phyloP scores from a whole-genome alignment of 164 flowering plant genomes.

The Liquidambar formosana region DNA sequence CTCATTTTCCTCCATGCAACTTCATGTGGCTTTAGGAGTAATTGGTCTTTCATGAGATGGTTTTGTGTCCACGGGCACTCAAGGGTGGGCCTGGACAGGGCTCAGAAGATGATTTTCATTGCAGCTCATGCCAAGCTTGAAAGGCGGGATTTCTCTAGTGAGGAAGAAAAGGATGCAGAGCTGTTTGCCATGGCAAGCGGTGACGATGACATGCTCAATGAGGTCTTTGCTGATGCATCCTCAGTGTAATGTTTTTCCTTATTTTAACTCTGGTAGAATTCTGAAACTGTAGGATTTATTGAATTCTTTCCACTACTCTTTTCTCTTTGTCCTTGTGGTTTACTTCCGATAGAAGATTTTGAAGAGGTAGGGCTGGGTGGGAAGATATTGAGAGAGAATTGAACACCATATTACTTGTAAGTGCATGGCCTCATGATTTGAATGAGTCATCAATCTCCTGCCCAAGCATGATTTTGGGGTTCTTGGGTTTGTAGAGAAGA shows the following conservation, averaged over 20 bases:
- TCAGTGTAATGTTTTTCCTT: slow-evolving; percentile 66
- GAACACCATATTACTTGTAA: slow-evolving; percentile 24
- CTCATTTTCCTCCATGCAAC: slow-evolving; percentile 93
- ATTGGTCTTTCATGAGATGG: slow-evolving; percentile 77
- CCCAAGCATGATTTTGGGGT: slow-evolving; percentile 37
- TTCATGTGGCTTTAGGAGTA: slow-evolving; percentile 82
- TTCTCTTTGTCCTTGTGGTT: slow-evolving; percentile 26
- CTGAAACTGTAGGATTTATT: slow-evolving; percentile 49
- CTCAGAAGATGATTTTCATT: slow-evolving; percentile 85
- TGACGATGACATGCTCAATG: slow-evolving; percentile 87
- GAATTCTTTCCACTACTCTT: slow-evolving; percentile 48
- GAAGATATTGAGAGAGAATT: slow-evolving; percentile 19
- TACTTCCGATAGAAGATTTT: slow-evolving; percentile 31
- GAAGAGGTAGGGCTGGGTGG: slow-evolving; percentile 17
- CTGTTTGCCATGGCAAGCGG: slow-evolving; percentile 64
- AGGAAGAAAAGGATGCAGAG: slow-evolving; percentile 88
- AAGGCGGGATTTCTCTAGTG: slow-evolving; percentile 64
- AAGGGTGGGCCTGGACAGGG: slow-evolving; percentile 64
- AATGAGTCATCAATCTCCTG: slow-evolving; percentile 23
- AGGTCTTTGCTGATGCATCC: slow-evolving; percentile 81
- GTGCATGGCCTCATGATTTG: slow-evolving; percentile 13
- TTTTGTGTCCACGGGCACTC: slow-evolving; percentile 54
- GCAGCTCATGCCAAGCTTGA: slow-evolving; percentile 89
- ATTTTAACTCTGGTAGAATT: slow-evolving; percentile 25
- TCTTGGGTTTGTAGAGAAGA: slow-evolving; percentile 34